phyloP scores from a whole-genome alignment of 2,329 filamentous ascomycete species.

The Whalleya microplaca region DNA sequence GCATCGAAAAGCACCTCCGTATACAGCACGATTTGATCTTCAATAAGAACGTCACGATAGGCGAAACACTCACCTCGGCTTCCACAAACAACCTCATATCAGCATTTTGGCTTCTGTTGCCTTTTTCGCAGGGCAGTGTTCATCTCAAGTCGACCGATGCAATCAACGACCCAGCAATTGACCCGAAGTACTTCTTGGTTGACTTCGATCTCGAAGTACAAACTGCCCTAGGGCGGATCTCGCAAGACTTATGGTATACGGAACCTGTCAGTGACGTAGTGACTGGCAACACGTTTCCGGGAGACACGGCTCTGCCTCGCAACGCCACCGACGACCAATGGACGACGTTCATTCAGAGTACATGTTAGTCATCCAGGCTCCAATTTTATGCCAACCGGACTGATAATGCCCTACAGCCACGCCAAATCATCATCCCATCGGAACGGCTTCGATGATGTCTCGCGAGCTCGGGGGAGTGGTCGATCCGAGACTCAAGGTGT shows the following conservation, averaged over 20 bases:
- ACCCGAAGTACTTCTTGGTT: slow-evolving; percentile 41
- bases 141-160: slow-evolving; percentile 44
- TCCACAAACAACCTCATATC: slow-evolving; percentile 39
- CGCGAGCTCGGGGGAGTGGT: slow-evolving; percentile 54
- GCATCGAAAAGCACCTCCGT: slow-evolving; percentile 45
- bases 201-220: slow-evolving; percentile 42
- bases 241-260: slow-evolving; percentile 38
- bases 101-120: slow-evolving; percentile 43
- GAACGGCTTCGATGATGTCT: slow-evolving; percentile 56
- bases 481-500: slow-evolving; percentile 49
- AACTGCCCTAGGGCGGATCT: slow-evolving; percentile 35
- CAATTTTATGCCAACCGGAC: not conserved
- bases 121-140: slow-evolving; percentile 46
- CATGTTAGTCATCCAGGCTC: slow-evolving; percentile 8
- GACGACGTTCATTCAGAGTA: slow-evolving; percentile 24
- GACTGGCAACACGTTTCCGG: slow-evolving; percentile 24
- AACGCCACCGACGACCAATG: slow-evolving; percentile 38
- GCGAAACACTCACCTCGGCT: slow-evolving; percentile 48
- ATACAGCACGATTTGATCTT: slow-evolving; percentile 55
- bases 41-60: slow-evolving; percentile 46
- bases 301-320: slow-evolving; percentile 28
- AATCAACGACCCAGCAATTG: slow-evolving; percentile 40
- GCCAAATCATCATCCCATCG: slow-evolving; percentile 49
- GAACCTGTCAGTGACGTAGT: slow-evolving; percentile 30
- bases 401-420: slow-evolving; percentile 19